Conservation (phyloP, 2,329 filamentous ascomycete species). For the Ascochyta pisi region DNA sequence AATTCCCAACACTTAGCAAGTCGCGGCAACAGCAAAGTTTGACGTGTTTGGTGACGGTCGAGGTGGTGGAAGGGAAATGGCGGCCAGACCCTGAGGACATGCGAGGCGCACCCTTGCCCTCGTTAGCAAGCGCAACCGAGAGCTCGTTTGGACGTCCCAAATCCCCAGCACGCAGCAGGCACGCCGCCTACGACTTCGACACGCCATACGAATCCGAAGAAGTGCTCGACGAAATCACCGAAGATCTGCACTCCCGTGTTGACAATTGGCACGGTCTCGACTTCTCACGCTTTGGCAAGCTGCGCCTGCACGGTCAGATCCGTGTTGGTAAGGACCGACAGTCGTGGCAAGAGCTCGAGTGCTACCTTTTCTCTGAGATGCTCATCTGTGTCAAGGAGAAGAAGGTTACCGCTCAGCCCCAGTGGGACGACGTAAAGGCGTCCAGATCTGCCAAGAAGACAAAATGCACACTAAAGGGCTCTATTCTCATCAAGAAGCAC, state of each 20-base stretch:
- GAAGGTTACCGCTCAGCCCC: conserved; percentile 67
- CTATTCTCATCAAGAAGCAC: conserved; percentile 98
- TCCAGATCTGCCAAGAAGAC: conserved; percentile 64
- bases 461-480: conserved; percentile 91
- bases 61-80: conserved; percentile 94
- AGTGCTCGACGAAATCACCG: conserved; percentile 82
- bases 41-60: conserved; percentile 91
- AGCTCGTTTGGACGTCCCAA: conserved; percentile 56
- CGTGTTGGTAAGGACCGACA: conserved; percentile 95
- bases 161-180: conserved; percentile 63
- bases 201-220: conserved; percentile 76
- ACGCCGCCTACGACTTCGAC: conserved; percentile 37
- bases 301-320: conserved; percentile 86
- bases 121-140: conserved; percentile 57
- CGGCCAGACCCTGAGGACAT: conserved; percentile 82
- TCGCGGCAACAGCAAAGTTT: conserved; percentile 94
- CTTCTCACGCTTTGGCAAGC: conserved; percentile 89
- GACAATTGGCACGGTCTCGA: conserved; percentile 99
- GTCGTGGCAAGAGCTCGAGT: conserved; percentile 97
- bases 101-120: conserved; percentile 56
- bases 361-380: conserved; percentile 97
- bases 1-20: conserved; percentile 91
- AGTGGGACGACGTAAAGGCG: conserved; percentile 68
- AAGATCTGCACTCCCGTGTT: conserved; percentile 83
- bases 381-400: conserved; percentile 99